Conservation (phyloP, 768 basidiomycete genomes). For the Psilocybe cubensis region DNA sequence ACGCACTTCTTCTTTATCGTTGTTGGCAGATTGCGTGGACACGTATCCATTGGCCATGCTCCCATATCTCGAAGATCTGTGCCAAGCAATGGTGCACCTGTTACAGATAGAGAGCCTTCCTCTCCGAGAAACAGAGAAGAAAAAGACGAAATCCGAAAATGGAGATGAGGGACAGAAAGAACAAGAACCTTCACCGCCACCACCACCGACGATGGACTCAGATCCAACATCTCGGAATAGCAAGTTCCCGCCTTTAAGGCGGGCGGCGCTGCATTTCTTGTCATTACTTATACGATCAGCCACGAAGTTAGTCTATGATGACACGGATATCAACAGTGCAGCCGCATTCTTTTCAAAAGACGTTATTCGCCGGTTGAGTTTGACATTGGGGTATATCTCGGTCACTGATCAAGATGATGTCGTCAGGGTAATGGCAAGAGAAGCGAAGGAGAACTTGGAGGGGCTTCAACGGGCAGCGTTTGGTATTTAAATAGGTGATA, state of each 20-base stretch:
- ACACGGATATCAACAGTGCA: slow-evolving; percentile 10
- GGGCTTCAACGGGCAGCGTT: slow-evolving; percentile 52
- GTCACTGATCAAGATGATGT: slow-evolving; percentile 73
- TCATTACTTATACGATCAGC: slow-evolving; percentile 66
- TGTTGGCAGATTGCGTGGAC: slow-evolving; percentile 76
- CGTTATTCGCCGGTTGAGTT: slow-evolving; percentile 52
- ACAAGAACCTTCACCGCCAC: slow-evolving; percentile 15
- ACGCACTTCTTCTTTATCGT: slow-evolving; percentile 58
- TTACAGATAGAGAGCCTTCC: slow-evolving; percentile 64
- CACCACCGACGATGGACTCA: slow-evolving; percentile 46
- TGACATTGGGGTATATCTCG: slow-evolving; percentile 70
- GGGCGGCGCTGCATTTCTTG: slow-evolving; percentile 87
- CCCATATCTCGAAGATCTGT: slow-evolving; percentile 63
- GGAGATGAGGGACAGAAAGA: background rate
- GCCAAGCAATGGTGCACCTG: slow-evolving; percentile 74
- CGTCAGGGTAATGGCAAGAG: slow-evolving; percentile 77
- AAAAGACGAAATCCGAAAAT: slow-evolving; percentile 2
- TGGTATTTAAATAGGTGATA: slow-evolving; percentile 30
- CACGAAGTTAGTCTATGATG: slow-evolving; percentile 54
- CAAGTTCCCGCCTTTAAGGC: slow-evolving; percentile 79
- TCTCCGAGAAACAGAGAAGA: slow-evolving; percentile 16
- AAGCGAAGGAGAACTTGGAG: slow-evolving; percentile 59
- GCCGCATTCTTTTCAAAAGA: slow-evolving; percentile 32
- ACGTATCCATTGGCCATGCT: slow-evolving; percentile 65
- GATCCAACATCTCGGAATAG: slow-evolving; percentile 61